Base-by-base conservation (phyloP, 1,284 basidiomycete species). In the Sanghuangporus sanghuang region DNA sequence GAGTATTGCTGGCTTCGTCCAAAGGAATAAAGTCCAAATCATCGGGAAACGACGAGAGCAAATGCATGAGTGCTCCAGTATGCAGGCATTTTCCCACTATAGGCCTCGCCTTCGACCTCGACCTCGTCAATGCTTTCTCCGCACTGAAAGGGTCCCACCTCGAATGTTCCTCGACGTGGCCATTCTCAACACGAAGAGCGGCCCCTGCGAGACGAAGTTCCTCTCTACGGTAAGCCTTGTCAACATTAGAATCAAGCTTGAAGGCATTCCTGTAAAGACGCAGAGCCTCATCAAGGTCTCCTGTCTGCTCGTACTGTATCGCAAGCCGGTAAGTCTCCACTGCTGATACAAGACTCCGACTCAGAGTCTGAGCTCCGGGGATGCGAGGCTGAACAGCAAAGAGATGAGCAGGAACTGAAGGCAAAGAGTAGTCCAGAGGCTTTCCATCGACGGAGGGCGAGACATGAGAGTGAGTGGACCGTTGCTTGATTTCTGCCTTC, bases 261-360 rank as follows among this genome's bases (percentile, higher is more conserved):
- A 95, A 95, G 1, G 92, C 91, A 61, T 83, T 83, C 11, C 90
- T 84, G 70, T 96, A 96, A 2, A 93, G 75, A 27, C 74, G 72
- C 6, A 94, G 74, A 7, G 93, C 93, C 39, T 88, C 84, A 68
- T 92, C 88, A 48, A 93, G 78, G 65, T 89, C 78, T 48, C 92
- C 86, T 44, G 76, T 75, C 71, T 91, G 88, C 74, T 96, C 93
- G 62, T 83, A 78, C 57, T 84, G 79, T 32, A 93, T 82, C 3
- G 93, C 93, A 40, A 76, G 78, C 21, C 81, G 75, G 72, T 95
- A 96, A 7, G 87, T 70, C 16, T 81, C 81, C 42, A 93, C 76
- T 0, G 93, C 92, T 16, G 58, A 62, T 35, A 21, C 36, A n/a
- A 66, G 50, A 32, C 32, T 21, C 27, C 27, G 27, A 32, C 27